Conservation (phyloP, 495 filamentous ascomycete genomes). For the Penicillium diatomitis region DNA sequence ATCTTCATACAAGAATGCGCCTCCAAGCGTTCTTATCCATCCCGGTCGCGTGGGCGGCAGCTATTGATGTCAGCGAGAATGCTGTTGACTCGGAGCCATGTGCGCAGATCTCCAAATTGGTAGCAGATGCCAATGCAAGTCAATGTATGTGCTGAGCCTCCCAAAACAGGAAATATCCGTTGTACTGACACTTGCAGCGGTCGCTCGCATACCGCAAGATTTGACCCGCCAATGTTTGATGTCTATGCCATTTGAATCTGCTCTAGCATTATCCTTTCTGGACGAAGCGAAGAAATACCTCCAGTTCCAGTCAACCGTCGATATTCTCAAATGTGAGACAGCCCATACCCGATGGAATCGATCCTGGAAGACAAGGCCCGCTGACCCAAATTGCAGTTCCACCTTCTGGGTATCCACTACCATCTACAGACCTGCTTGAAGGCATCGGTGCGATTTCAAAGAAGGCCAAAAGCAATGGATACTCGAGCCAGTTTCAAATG, state of each 20-base stretch:
- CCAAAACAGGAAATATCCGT: background rate
- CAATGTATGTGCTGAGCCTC: slow-evolving; percentile 7
- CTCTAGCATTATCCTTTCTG: slow-evolving; percentile 41
- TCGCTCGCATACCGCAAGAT: slow-evolving; percentile 10
- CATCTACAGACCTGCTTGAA: slow-evolving; percentile 39
- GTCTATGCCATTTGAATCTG: slow-evolving; percentile 46
- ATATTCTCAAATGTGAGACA: slow-evolving; percentile 35
- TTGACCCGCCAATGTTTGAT: slow-evolving; percentile 44
- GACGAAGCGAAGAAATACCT: slow-evolving; percentile 46
- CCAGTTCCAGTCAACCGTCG: slow-evolving; percentile 48
- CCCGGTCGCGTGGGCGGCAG: slow-evolving; percentile 9
- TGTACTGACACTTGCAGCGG: slow-evolving; percentile 13
- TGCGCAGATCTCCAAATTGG: slow-evolving; percentile 15
- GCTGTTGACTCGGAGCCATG: slow-evolving; percentile 16
- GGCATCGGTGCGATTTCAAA: slow-evolving; percentile 34
- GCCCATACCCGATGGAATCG: background rate
- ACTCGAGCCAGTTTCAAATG: slow-evolving; percentile 43
- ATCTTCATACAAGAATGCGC: slow-evolving; percentile 7
- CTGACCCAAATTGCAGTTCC: slow-evolving; percentile 21
- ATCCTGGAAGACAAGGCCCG: background rate
- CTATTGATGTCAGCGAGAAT: slow-evolving; percentile 6
- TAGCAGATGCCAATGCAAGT: slow-evolving; percentile 9
- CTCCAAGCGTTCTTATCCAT: slow-evolving; percentile 6
- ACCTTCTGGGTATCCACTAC: slow-evolving; percentile 46
- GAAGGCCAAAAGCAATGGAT: slow-evolving; percentile 26